phyloP scores from a whole-genome alignment of 225 moss, liverwort and hornwort genomes.

The Bryoerythrophyllum caledonicum region DNA sequence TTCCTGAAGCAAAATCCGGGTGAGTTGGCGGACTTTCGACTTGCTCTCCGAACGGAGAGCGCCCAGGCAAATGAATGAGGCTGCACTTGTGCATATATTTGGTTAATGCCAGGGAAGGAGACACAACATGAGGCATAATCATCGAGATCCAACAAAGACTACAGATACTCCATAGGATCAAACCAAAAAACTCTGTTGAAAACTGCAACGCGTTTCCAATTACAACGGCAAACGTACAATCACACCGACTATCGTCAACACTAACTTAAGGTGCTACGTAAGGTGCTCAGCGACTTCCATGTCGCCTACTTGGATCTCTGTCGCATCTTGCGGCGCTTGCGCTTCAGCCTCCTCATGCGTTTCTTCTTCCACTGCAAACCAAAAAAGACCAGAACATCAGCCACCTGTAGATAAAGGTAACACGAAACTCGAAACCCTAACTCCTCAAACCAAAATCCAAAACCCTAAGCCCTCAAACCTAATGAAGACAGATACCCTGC shows the following conservation, averaged over 20 bases:
- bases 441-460: neutral
- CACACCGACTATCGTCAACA: neutral
- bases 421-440: neutral
- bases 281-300: neutral
- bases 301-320: constrained; percentile 43
- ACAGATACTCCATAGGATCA: neutral
- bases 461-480: neutral
- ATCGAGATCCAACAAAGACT: neutral
- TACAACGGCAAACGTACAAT: neutral
- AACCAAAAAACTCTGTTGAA: neutral
- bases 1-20: constrained; percentile 69
- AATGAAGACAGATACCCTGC: neutral
- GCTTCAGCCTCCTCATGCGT: constrained; percentile 42
- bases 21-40: constrained; percentile 71
- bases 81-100: constrained; percentile 69
- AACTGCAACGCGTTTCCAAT: neutral
- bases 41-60: constrained; percentile 62
- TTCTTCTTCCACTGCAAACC: constrained; percentile 39
- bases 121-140: constrained; percentile 3
- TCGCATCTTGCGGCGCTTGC: constrained; percentile 44
- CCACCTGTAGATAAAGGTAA: neutral
- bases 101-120: constrained; percentile 58
- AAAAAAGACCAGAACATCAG: neutral
- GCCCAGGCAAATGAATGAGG: constrained; percentile 57
- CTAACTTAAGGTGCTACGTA: too few species aligned